Percentiles rank a stretch among this genome's conserved stretches.
phyloP scores from a whole-genome alignment of 345 rosid species.

The Acer campestre region DNA sequence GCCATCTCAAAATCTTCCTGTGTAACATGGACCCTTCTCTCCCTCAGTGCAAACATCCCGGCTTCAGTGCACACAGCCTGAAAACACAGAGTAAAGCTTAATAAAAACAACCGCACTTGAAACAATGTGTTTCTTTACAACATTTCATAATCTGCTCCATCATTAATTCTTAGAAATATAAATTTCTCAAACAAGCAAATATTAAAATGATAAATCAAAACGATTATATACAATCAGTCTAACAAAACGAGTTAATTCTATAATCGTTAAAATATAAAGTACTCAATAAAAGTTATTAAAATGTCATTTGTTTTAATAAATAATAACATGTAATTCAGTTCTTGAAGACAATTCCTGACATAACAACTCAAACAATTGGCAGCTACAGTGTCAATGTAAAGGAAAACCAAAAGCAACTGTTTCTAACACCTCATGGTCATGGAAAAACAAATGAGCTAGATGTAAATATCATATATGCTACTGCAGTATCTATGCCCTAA shows the following conservation, averaged over 20 bases:
- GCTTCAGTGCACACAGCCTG: constrained; percentile 99
- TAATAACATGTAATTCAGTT: background rate
- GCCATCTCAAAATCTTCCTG: constrained; percentile 99
- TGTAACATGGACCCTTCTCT: constrained; percentile 96
- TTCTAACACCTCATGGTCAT: background rate
- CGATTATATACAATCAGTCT: background rate
- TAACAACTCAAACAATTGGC: background rate
- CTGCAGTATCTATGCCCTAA: background rate
- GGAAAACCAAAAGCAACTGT: background rate
- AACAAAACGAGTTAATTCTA: background rate
- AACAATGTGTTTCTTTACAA: too few species aligned
- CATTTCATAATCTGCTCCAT: too few species aligned
- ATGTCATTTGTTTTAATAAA: background rate
- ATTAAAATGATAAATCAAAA: background rate
- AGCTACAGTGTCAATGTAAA: background rate
- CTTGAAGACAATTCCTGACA: background rate
- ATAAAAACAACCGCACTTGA: background rate
- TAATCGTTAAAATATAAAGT: too few species aligned
- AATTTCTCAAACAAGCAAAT: too few species aligned
- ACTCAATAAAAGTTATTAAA: background rate
- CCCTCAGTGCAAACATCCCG: constrained; percentile 98
- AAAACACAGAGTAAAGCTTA: background rate
- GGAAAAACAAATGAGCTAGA: background rate
- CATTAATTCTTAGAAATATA: too few species aligned
- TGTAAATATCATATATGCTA: background rate